Conservation (phyloP, 305 asterid species). For the Fraxinus ornus region DNA sequence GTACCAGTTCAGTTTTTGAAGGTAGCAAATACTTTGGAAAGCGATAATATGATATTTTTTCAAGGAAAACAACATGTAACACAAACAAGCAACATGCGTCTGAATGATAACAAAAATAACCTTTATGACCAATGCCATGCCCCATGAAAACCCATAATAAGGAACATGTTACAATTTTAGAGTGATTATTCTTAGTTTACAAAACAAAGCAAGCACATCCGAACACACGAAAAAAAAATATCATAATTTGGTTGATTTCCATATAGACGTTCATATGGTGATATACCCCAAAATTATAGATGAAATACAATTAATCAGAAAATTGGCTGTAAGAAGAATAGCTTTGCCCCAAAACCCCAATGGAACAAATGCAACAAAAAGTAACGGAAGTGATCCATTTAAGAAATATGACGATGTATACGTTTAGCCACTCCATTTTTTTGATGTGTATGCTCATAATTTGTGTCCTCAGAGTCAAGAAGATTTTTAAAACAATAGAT, state of each 20-base stretch:
- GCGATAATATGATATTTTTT: background rate
- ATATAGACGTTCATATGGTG: background rate
- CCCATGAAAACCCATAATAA: background rate
- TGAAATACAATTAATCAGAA: background rate
- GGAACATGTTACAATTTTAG: background rate
- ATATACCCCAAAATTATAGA: background rate
- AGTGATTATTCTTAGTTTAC: background rate
- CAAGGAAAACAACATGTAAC: background rate
- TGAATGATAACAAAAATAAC: background rate
- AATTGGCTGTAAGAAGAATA: background rate
- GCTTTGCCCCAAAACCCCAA: background rate
- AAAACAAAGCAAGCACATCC: background rate
- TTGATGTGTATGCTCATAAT: background rate
- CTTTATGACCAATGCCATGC: background rate
- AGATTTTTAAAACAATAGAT: too few relatives aligned
- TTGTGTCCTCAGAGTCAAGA: too few relatives aligned
- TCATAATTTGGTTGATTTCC: background rate
- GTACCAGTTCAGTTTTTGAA: background rate
- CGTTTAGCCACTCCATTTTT: background rate
- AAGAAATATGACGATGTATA: background rate
- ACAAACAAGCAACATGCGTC: background rate
- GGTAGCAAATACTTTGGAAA: background rate
- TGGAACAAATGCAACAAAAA: background rate
- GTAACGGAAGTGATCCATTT: background rate
- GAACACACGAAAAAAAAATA: background rate